These are phyloP conservation scores for Starmerella floricola DNA, from an alignment of 805 yeast genomes.

Conservation along the genomic window DNA sequence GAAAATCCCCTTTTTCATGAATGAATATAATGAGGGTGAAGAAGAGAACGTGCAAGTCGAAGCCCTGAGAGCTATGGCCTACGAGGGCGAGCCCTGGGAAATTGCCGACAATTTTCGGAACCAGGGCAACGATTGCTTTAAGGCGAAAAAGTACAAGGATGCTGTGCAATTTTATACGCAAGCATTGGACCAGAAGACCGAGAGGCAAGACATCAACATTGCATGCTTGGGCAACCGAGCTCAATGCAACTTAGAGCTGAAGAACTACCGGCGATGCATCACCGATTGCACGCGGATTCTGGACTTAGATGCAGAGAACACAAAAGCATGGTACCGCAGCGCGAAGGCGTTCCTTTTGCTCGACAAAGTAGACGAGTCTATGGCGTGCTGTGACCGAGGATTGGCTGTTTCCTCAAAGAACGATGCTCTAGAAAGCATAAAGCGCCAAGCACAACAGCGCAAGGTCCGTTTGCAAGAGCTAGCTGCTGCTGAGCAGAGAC, in stretches of 20 bases:
- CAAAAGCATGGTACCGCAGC: constrained; percentile 77
- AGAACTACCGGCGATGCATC: constrained; percentile 74
- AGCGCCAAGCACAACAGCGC: constrained; percentile 33
- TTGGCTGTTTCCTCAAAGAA: constrained; percentile 48
- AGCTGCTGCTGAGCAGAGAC: constrained; percentile 5
- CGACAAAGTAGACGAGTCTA: constrained; percentile 60
- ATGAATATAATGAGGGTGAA: constrained; percentile 48
- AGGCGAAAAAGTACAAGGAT: constrained; percentile 52
- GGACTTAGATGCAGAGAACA: constrained; percentile 43
- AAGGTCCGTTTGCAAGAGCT: constrained; percentile 23
- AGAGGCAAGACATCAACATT: constrained; percentile 25
- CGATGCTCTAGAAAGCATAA: constrained; percentile 39
- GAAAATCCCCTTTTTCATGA: constrained; percentile 89
- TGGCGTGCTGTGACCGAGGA: constrained; percentile 54
- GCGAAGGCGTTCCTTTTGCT: constrained; percentile 67
- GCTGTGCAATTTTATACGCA: constrained; percentile 72
- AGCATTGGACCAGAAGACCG: constrained; percentile 53
- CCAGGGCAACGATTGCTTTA: constrained; percentile 85
- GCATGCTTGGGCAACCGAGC: constrained; percentile 73
- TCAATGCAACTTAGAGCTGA: constrained; percentile 76
- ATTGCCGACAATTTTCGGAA: constrained; percentile 77
- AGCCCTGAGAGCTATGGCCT: constrained; percentile 81
- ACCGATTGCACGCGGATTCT: constrained; percentile 73
- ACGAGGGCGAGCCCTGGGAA: constrained; percentile 92
- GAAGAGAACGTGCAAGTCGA: constrained; percentile 57